Conservation (phyloP, 306 rosid genomes). For the Gleditsia sinensis region DNA sequence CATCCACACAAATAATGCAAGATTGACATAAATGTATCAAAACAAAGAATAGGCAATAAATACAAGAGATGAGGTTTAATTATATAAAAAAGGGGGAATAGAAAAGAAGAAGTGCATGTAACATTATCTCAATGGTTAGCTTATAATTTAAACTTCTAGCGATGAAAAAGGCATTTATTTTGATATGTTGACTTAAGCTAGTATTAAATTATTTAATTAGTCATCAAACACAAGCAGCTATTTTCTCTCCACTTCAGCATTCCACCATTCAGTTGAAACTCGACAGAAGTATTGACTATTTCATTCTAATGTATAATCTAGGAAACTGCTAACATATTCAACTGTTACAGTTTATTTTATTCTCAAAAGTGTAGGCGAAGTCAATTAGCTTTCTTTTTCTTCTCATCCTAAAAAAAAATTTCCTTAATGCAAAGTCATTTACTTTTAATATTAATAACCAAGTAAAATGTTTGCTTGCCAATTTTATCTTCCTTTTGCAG, state of each 20-base stretch:
- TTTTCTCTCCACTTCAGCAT: not conserved
- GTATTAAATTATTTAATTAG: not conserved
- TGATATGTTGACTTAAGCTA: not conserved
- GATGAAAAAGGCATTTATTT: not conserved
- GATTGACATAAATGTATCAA: conserved; percentile 7
- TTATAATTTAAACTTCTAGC: not conserved
- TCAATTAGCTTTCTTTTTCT: not conserved
- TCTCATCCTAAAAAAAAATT: not conserved
- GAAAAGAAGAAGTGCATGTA: not conserved
- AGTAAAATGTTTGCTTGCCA: not conserved
- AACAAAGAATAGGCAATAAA: conserved; percentile 7
- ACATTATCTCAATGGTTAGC: not conserved
- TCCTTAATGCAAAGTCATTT: not conserved
- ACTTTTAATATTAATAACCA: not conserved
- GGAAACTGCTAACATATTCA: not conserved
- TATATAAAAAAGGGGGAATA: not conserved
- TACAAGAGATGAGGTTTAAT: not conserved
- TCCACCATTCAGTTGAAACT: conserved; percentile 6
- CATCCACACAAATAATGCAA: not conserved
- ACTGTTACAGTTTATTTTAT: not conserved
- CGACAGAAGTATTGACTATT: conserved; percentile 2
- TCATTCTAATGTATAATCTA: not conserved
- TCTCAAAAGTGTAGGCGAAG: not conserved
- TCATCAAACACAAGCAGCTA: not conserved
- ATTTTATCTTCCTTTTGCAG: not conserved